Conservation (phyloP, 305 asterid genomes). For the Andrographis paniculata region DNA sequence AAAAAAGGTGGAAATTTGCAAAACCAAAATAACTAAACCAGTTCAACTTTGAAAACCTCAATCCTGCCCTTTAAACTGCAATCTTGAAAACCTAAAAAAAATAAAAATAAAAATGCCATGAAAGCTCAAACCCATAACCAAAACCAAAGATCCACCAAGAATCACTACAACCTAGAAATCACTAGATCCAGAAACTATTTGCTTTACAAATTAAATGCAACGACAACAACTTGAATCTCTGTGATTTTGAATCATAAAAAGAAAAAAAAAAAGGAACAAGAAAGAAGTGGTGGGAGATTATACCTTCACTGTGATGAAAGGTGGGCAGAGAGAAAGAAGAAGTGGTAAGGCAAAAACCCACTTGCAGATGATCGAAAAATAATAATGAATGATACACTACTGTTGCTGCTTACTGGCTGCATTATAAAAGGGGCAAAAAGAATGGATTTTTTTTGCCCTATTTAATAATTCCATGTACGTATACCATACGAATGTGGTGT, state of each 20-base stretch:
- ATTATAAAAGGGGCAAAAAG: conserved; percentile 18
- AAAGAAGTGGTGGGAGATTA: not conserved
- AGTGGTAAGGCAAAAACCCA: not conserved
- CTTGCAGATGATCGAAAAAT: not conserved
- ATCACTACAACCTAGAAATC: not conserved
- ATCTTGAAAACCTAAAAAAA: not conserved
- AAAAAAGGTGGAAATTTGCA: not conserved
- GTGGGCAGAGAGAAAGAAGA: not conserved
- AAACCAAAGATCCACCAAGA: not conserved
- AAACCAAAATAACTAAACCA: conserved; percentile 3
- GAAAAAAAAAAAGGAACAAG: not conserved
- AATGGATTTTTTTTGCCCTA: conserved; percentile 10
- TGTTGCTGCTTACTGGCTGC: not conserved
- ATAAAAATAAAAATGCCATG: conserved; percentile 2
- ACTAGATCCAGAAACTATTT: not conserved
- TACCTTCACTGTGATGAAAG: not conserved
- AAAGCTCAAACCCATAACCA: conserved; percentile 23
- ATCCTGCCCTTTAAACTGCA: conserved; percentile 14
- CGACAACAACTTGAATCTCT: conserved; percentile 1
- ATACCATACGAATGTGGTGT: not conserved
- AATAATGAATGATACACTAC: not conserved
- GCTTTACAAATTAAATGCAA: not conserved
- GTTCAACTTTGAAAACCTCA: no score
- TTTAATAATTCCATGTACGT: not conserved
- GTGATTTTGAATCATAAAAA: not conserved